Conservation (phyloP, 345 rosid genomes). For the Ceriops tagal region DNA sequence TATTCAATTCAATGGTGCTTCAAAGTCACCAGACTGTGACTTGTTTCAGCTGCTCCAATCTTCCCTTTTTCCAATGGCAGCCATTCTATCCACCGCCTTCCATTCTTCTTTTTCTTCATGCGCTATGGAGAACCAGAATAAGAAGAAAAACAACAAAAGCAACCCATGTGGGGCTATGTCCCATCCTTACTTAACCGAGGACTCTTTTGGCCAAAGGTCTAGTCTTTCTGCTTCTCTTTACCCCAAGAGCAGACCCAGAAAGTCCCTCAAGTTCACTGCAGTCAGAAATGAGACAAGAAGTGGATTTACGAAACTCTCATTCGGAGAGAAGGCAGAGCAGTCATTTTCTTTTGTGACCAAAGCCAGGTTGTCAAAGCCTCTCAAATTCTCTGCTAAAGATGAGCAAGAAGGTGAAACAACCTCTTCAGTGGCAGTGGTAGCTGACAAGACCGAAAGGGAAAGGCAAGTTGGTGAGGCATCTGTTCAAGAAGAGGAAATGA, state of each 20-base stretch:
- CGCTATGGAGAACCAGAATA: conserved; percentile 2
- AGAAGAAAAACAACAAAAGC: background rate
- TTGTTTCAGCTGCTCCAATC: background rate
- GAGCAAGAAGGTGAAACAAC: conserved; percentile 38
- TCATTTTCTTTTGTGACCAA: conserved; percentile 8
- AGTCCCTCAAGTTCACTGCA: background rate
- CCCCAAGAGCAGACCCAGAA: background rate
- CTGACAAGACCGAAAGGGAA: conserved; percentile 27
- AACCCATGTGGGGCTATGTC: background rate
- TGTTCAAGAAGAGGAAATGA: conserved; percentile 12
- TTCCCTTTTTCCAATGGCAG: conserved; percentile 23
- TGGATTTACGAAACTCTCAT: conserved; percentile 2
- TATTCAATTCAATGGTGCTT: background rate
- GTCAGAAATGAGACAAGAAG: conserved; percentile 6
- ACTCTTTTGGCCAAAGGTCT: background rate
- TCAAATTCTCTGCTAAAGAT: conserved; percentile 38
- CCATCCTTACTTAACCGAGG: background rate
- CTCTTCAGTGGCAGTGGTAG: conserved; percentile 39
- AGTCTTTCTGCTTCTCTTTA: background rate
- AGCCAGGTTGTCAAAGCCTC: conserved; percentile 1
- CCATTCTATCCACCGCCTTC: conserved; percentile 21
- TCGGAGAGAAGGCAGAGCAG: conserved; percentile 8
- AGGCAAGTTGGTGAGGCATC: conserved; percentile 20
- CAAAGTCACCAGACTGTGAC: background rate
- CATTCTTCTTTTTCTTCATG: conserved; percentile 22